phyloP scores from a whole-genome alignment of 352 stramenopile genomes.

The Phytopythium kandeliae region DNA sequence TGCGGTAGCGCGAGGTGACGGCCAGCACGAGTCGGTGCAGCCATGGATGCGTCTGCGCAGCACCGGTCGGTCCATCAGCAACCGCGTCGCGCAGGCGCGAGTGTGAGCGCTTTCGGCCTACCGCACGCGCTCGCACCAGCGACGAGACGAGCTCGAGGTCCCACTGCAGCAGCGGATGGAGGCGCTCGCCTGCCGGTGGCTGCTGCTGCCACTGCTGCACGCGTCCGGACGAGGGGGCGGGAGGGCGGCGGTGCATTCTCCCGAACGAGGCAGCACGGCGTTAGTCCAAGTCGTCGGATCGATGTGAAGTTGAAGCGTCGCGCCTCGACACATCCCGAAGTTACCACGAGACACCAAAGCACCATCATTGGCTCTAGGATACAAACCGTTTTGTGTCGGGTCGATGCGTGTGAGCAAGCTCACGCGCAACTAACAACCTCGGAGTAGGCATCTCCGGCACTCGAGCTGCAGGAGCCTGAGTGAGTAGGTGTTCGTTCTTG shows the following conservation, averaged over 20 bases:
- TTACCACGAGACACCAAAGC: too few relatives aligned
- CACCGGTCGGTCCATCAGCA: not conserved
- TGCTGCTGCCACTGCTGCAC: not conserved
- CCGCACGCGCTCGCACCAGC: slow-evolving; percentile 33
- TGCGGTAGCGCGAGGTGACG: slow-evolving; percentile 48
- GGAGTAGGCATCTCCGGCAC: too few relatives aligned
- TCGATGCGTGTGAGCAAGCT: too few relatives aligned
- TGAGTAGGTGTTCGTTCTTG: too few relatives aligned
- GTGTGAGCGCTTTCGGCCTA: slow-evolving; percentile 4
- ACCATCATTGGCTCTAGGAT: too few relatives aligned
- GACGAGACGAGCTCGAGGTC: slow-evolving; percentile 36
- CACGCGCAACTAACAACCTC: too few relatives aligned
- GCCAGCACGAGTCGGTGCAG: slow-evolving; percentile 34
- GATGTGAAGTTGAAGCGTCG: slow-evolving; percentile 1
- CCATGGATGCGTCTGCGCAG: slow-evolving; percentile 16
- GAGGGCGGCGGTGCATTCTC: not conserved
- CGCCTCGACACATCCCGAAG: too few relatives aligned
- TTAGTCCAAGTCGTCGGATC: not conserved
- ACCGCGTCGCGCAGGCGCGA: not conserved
- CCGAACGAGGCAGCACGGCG: too few relatives aligned
- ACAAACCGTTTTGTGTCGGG: too few relatives aligned
- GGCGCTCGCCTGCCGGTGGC: slow-evolving; percentile 11
- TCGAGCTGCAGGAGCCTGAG: too few relatives aligned
- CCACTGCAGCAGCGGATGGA: slow-evolving; percentile 55
- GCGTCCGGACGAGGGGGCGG: not conserved